Evolutionary conservation across 208 protist species (phyloP).

Genomic region (Trypanosoma lewisi): DNA sequence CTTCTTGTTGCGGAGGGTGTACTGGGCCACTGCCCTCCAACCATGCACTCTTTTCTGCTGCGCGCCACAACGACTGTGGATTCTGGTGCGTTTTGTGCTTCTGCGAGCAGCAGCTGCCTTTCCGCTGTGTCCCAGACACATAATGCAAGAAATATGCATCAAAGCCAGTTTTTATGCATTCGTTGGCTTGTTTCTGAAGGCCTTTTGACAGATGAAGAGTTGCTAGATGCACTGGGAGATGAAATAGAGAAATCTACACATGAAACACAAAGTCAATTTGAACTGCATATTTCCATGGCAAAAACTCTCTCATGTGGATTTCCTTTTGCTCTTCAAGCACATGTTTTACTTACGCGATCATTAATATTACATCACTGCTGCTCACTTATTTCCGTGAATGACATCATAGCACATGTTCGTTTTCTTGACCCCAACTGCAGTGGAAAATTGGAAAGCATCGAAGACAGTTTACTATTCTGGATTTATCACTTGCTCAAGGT

Average conservation of each 20-base stretch:
- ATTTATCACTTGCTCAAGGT: conserved; percentile 21
- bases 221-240: conserved; percentile 17
- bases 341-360: conserved; percentile 54
- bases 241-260: neutral
- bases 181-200: conserved; percentile 28
- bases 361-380: conserved; percentile 55
- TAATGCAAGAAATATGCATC: conserved; percentile 9
- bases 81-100: conserved; percentile 14
- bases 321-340: conserved; percentile 61
- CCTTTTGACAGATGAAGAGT: conserved; percentile 28
- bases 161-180: conserved; percentile 27
- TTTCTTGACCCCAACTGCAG: conserved; percentile 12
- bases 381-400: conserved; percentile 35
- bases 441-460: conserved; percentile 20
- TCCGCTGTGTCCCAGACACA: conserved; percentile 10
- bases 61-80: conserved; percentile 4
- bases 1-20: conserved; percentile 69
- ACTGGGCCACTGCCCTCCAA: conserved; percentile 63
- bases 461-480: conserved; percentile 38
- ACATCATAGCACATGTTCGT: conserved; percentile 41
- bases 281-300: conserved; percentile 33
- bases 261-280: conserved; percentile 16
- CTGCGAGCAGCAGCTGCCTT: conserved; percentile 27
- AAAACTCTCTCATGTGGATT: conserved; percentile 30
- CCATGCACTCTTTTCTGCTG: conserved; percentile 71